Conservation (phyloP, 345 rosid genomes). For the Salix koriyanagi region DNA sequence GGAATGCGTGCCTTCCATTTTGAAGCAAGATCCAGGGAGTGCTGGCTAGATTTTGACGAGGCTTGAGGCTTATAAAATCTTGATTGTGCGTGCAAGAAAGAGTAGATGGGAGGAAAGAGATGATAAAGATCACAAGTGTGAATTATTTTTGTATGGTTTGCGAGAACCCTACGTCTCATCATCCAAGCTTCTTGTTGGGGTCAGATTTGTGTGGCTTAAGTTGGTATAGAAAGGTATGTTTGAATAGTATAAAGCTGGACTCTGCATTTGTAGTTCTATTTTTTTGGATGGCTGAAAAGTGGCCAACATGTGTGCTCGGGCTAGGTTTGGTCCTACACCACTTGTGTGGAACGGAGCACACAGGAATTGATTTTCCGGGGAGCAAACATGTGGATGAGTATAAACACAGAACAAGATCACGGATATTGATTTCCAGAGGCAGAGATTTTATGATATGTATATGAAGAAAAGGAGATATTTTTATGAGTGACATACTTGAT, state of each 20-base stretch:
- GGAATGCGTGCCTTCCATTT: slow-evolving; percentile 17
- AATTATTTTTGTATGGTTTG: slow-evolving; percentile 30
- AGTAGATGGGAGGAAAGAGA: slow-evolving; percentile 25
- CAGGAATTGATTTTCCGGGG: background rate
- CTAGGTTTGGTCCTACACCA: background rate
- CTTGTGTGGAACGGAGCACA: background rate
- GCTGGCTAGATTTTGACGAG: background rate
- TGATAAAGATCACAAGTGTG: slow-evolving; percentile 21
- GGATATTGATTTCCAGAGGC: background rate
- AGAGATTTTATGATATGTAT: background rate
- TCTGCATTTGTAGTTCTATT: background rate
- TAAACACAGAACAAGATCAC: background rate
- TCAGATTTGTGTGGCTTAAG: slow-evolving; percentile 19
- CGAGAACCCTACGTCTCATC: slow-evolving; percentile 39
- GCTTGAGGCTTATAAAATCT: background rate
- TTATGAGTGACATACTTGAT: background rate
- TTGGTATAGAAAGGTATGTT: background rate
- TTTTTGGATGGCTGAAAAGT: background rate
- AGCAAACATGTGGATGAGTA: background rate
- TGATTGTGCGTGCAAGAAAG: background rate
- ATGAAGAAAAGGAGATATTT: background rate
- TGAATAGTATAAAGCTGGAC: background rate
- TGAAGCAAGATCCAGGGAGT: background rate
- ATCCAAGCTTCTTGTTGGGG: background rate
- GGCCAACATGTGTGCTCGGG: background rate